These are phyloP conservation scores for Pseudocercospora cruenta DNA, from an alignment of 2,329 filamentous ascomycete genomes.

Conservation along the genomic window DNA sequence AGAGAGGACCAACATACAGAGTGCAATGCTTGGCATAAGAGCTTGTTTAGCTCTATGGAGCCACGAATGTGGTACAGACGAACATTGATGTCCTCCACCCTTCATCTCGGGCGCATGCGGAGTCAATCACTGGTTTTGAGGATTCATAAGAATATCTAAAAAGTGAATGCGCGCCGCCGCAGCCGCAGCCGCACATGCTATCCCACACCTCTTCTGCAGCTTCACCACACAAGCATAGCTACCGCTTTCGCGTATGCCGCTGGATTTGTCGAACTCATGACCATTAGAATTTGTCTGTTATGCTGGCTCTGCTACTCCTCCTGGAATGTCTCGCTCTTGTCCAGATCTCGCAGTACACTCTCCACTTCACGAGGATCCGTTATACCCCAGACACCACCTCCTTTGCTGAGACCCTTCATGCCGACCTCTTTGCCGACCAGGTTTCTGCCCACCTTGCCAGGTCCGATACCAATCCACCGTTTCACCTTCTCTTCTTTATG, in stretches of 20 bases:
- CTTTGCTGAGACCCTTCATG: conserved; percentile 80
- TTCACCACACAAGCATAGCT: not conserved
- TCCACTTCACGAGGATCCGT: conserved; percentile 69
- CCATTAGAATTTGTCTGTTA: not conserved
- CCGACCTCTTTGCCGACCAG: conserved; percentile 94
- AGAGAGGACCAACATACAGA: not conserved
- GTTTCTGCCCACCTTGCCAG: conserved; percentile 90
- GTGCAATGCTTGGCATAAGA: not conserved
- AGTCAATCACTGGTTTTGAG: conserved; percentile 1
- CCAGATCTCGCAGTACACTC: conserved; percentile 49
- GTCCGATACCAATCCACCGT: conserved; percentile 89
- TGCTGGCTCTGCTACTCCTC: conserved; percentile 37
- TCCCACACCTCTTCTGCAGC: not conserved
- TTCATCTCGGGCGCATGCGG: conserved; percentile 12
- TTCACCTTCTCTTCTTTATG: conserved; percentile 80
- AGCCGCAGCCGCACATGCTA: not conserved
- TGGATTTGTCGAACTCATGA: not conserved
- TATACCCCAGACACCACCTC: conserved; percentile 87
- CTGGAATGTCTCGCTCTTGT: conserved; percentile 48
- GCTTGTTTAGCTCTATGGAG: conserved; percentile 3
- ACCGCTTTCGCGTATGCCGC: not conserved
- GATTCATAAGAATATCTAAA: conserved; percentile 9
- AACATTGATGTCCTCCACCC: not conserved
- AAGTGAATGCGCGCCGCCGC: not conserved
- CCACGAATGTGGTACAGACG: not conserved